Evolutionary conservation across 192 early-diverging fungal genomes (phyloP), one percentile per base, ranked within the genome.

Genomic region (Dissophora ornata): DNA sequence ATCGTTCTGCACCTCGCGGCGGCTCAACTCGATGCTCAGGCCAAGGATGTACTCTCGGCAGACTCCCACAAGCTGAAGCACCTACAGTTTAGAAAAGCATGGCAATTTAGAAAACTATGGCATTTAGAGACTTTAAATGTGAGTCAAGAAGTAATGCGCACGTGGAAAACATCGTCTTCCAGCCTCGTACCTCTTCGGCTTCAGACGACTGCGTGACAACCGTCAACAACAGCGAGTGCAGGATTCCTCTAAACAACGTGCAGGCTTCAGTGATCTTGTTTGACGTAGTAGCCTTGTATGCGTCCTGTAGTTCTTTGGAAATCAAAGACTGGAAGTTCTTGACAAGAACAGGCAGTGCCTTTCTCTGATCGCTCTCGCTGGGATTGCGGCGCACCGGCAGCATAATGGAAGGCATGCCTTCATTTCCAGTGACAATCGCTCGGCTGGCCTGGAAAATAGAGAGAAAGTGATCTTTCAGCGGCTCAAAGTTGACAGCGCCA

Each of bases 41-140:
- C 95, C 98, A 25, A 96, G 70, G n/a, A 97, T 85, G 81, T 99
- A 99, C 79, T 98, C 96, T 29, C 94, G 90, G 57, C 90, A 91
- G 26, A 93, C 85, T 57, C 84, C 86, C 34, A 99, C 86, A 34
- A 96, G 62, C 69, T 95, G 90, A 32, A 83, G 56, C 0, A 82
- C 82, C 82, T 83, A 63, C 9, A 15, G n/a, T n/a, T 8, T 22
- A 24, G 4, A 24, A 1, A 49, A 16, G 36, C 36, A 12, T 5
- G 36, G 36, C 36, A 38, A n/a, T n/a, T n/a, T n/a, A n/a, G n/a
- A n/a, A n/a, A n/a, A n/a, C n/a, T n/a, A n/a, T n/a, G n/a, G n/a
- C n/a, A n/a, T n/a, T n/a, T n/a, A n/a, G n/a, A n/a, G n/a, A n/a
- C n/a, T n/a, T n/a, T n/a, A n/a, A n/a, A n/a, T n/a, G n/a, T n/a